Evolutionary conservation across 139 green algal genomes (phyloP).

Genomic region (Picochlorum costavermella): DNA sequence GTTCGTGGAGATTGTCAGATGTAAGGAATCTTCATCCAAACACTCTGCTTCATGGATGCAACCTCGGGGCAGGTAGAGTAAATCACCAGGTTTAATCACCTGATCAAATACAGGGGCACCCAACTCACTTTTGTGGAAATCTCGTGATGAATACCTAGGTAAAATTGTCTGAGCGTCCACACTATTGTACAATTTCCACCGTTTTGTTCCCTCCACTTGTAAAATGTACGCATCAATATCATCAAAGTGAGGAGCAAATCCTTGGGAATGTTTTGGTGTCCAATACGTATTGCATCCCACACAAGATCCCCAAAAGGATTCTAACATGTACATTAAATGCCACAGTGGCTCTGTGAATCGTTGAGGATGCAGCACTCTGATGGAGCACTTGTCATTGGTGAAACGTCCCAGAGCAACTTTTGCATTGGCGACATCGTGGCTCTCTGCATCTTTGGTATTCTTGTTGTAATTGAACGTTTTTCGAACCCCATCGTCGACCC

Average conservation of each 20-base stretch:
- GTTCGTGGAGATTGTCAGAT: slow-evolving; percentile 63
- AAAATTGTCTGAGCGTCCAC: slow-evolving; percentile 25
- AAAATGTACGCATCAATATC: slow-evolving; percentile 78
- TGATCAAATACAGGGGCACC: slow-evolving; percentile 38
- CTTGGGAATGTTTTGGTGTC: slow-evolving; percentile 38
- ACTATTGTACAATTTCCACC: slow-evolving; percentile 43
- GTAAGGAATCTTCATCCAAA: slow-evolving; percentile 49
- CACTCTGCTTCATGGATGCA: slow-evolving; percentile 22
- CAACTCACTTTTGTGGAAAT: slow-evolving; percentile 40
- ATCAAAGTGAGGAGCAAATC: slow-evolving; percentile 74
- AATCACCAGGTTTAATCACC: slow-evolving; percentile 47
- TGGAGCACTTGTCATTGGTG: slow-evolving; percentile 13
- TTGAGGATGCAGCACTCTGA: slow-evolving; percentile 77
- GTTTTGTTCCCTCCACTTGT: slow-evolving; percentile 69
- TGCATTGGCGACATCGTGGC: slow-evolving; percentile 33
- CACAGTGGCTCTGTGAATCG: slow-evolving; percentile 33
- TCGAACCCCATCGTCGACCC: slow-evolving; percentile 31
- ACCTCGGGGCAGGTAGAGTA: slow-evolving; percentile 67
- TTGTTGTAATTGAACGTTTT: slow-evolving; percentile 47
- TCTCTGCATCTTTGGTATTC: not conserved
- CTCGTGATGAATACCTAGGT: slow-evolving; percentile 31
- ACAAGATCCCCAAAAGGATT: slow-evolving; percentile 57
- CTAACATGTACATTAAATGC: slow-evolving; percentile 52
- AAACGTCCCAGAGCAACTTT: slow-evolving; percentile 42
- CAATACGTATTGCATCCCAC: slow-evolving; percentile 51